Percentiles rank a stretch among this genome's conserved stretches.
These are phyloP conservation scores for Triangularia verruculosa DNA, from an alignment of 2,329 filamentous ascomycete species.

Conservation along the genomic window DNA sequence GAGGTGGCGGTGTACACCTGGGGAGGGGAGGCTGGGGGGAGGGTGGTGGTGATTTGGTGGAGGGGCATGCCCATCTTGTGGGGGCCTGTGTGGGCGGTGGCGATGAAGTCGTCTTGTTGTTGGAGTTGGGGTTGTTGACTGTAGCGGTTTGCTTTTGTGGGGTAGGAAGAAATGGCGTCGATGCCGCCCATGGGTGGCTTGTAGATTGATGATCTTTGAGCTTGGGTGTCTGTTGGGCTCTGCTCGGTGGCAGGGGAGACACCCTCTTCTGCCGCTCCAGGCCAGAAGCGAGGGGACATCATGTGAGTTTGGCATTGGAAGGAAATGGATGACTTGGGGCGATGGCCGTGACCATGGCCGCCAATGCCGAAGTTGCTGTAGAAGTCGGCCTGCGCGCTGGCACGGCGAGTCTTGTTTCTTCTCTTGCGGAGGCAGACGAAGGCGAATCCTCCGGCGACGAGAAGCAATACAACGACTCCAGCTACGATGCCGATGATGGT, in stretches of 20 bases:
- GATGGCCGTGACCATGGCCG: conserved; percentile 15
- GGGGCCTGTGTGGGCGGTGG: background rate
- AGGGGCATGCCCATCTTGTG: conserved; percentile 19
- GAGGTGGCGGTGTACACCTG: conserved; percentile 25
- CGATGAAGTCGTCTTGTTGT: conserved; percentile 9
- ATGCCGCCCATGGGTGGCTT: background rate
- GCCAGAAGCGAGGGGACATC: conserved; percentile 39
- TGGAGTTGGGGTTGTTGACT: conserved; percentile 12
- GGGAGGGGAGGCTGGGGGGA: conserved; percentile 23
- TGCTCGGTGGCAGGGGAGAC: conserved; percentile 17
- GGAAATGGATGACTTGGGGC: conserved; percentile 46
- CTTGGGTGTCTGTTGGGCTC: conserved; percentile 19
- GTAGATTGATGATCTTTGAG: conserved; percentile 2
- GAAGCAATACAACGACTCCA: conserved; percentile 38
- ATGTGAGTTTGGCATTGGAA: conserved; percentile 51
- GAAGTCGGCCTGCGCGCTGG: conserved; percentile 30
- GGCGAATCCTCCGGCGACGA: conserved; percentile 38
- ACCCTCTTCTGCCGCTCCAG: conserved; percentile 33
- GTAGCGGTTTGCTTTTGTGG: conserved; percentile 16
- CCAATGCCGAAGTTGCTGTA: conserved; percentile 26
- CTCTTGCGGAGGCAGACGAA: conserved; percentile 48
- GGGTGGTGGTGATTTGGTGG: conserved; percentile 27
- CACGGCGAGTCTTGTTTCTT: conserved; percentile 35
- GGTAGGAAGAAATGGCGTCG: conserved; percentile 16
- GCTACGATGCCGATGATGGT: conserved; percentile 45